Evolutionary conservation across 257 asterid species (phyloP).

Genomic region (Solanum habrochaites): DNA sequence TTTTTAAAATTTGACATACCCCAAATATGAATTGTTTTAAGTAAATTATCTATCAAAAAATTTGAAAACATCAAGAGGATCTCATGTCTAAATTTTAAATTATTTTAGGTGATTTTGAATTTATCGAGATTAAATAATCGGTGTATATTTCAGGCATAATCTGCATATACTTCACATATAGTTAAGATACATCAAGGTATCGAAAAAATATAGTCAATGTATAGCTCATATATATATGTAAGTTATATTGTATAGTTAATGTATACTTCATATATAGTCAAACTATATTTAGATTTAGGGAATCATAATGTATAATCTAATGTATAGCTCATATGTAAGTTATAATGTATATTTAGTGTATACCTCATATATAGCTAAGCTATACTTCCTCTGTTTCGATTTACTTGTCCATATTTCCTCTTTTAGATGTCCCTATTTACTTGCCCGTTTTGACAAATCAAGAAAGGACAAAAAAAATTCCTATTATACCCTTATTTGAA

Average conservation of each 20-base stretch:
- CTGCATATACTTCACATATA: not conserved
- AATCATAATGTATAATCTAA: no score
- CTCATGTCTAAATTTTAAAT: not conserved
- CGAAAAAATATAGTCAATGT: not conserved
- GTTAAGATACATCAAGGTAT: not conserved
- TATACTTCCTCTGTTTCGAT: no score
- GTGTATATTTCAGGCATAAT: not conserved
- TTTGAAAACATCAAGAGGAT: not conserved
- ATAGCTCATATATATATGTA: not conserved
- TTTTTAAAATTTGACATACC: not conserved
- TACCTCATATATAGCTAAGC: not conserved
- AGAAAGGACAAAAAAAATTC: no score
- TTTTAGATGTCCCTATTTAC: no score
- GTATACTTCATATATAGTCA: no score
- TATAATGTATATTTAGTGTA: not conserved
- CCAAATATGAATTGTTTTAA: no score
- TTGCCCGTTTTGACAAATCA: no score
- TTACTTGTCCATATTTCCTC: no score
- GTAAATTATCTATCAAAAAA: not conserved
- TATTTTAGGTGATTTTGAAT: not conserved
- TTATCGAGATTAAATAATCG: not conserved
- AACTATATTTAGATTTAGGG: no score
- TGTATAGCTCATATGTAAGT: not conserved
- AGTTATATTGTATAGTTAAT: not conserved
- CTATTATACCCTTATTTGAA: no score